Evolutionary conservation across 2,329 filamentous ascomycete species (phyloP).

Genomic region (Hypocrella siamensis): DNA sequence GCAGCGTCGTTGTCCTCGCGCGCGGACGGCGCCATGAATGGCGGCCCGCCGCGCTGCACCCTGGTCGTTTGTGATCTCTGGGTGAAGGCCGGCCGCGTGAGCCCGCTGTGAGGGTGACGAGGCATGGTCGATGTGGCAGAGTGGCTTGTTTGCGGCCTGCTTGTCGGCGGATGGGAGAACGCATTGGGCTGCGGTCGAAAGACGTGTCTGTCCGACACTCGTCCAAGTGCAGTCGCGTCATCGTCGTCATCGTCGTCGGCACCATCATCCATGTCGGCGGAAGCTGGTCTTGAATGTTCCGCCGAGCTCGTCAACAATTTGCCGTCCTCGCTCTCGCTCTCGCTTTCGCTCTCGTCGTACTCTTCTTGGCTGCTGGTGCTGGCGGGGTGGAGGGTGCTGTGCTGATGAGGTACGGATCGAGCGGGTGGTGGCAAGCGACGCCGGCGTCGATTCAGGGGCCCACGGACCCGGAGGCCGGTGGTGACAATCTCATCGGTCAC

Average conservation of each 20-base stretch:
- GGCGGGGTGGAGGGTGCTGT: slow-evolving; percentile 24
- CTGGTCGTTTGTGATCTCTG: slow-evolving; percentile 31
- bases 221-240: slow-evolving; percentile 66
- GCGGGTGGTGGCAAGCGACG: slow-evolving; percentile 27
- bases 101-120: slow-evolving; percentile 32
- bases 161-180: slow-evolving; percentile 66
- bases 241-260: slow-evolving; percentile 47
- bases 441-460: slow-evolving; percentile 44
- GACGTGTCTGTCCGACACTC: slow-evolving; percentile 30
- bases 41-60: slow-evolving; percentile 30
- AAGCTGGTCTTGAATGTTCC: slow-evolving; percentile 24
- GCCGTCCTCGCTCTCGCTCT: slow-evolving; percentile 65
- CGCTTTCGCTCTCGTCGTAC: slow-evolving; percentile 79
- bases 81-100: slow-evolving; percentile 32
- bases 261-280: slow-evolving; percentile 28
- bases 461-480: slow-evolving; percentile 65
- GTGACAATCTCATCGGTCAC: slow-evolving; percentile 81
- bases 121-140: slow-evolving; percentile 33
- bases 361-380: slow-evolving; percentile 75
- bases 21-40: slow-evolving; percentile 57
- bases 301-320: slow-evolving; percentile 43
- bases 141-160: slow-evolving; percentile 29
- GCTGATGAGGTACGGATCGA: slow-evolving; percentile 20
- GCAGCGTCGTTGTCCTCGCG: slow-evolving; percentile 88
- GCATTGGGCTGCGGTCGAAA: slow-evolving; percentile 87